Evolutionary conservation across 495 filamentous ascomycete species (phyloP).

Genomic region (Hypoxylon subgilvum): DNA sequence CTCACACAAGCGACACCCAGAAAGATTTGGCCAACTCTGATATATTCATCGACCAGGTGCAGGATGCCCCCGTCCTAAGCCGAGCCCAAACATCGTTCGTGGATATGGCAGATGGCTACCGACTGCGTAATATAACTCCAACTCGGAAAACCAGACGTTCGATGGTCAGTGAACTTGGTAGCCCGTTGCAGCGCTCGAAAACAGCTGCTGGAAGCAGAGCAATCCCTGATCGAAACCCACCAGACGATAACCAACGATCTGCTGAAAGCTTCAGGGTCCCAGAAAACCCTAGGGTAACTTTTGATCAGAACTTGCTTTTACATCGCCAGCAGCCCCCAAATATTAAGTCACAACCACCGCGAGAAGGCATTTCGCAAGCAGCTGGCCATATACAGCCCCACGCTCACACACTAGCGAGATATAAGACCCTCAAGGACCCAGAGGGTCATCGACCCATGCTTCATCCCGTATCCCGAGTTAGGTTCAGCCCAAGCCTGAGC

Average conservation of each 20-base stretch:
- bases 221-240: neutral
- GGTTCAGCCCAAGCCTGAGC: slow-evolving; percentile 4
- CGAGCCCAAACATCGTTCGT: neutral
- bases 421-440: neutral
- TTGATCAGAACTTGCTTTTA: neutral
- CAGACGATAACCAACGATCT: neutral
- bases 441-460: neutral
- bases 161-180: slow-evolving; percentile 9
- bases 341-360: neutral
- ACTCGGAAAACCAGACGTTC: neutral
- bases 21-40: neutral
- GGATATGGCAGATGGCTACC: neutral
- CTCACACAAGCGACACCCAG: neutral
- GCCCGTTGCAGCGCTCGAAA: neutral
- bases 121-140: neutral
- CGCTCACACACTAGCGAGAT: neutral
- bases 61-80: neutral
- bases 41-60: neutral
- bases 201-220: neutral
- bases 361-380: neutral
- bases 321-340: neutral
- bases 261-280: neutral
- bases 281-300: neutral
- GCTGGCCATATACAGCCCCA: neutral
- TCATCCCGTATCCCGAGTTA: neutral